Conservation (phyloP, 2,329 filamentous ascomycete genomes). For the Pseudocercospora eumusae region DNA sequence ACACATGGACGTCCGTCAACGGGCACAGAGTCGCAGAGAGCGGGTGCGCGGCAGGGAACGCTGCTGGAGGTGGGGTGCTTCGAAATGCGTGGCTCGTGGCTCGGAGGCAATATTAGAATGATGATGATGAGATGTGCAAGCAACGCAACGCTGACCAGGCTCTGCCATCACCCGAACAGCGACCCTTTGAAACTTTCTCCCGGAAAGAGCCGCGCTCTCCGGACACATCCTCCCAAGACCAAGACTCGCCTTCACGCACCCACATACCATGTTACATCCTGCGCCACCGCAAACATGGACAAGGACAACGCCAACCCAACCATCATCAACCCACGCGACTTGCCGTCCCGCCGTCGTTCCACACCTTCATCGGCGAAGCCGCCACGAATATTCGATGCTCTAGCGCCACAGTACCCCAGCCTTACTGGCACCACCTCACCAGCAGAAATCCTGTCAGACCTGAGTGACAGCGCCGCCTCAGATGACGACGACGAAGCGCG, state of each 20-base stretch:
- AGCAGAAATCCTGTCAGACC: slow-evolving; percentile 37
- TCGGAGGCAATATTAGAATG: too few relatives aligned
- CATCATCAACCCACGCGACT: slow-evolving; percentile 82
- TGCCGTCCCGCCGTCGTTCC: slow-evolving; percentile 71
- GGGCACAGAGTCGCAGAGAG: too few relatives aligned
- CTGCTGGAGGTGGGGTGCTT: neutral
- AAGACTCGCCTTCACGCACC: neutral
- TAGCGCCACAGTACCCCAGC: slow-evolving; percentile 55
- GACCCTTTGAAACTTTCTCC: neutral
- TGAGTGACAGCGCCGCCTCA: slow-evolving; percentile 54
- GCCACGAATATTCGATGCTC: slow-evolving; percentile 56
- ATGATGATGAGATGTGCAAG: neutral
- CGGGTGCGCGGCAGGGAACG: neutral
- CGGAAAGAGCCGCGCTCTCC: neutral
- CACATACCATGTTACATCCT: slow-evolving; percentile 7
- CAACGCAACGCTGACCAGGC: neutral
- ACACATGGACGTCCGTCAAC: neutral
- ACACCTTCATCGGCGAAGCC: slow-evolving; percentile 47
- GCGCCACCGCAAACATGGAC: slow-evolving; percentile 37
- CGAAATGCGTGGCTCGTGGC: neutral
- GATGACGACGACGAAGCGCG: slow-evolving; percentile 55
- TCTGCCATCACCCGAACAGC: too few relatives aligned
- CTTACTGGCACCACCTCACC: slow-evolving; percentile 36
- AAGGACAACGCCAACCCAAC: slow-evolving; percentile 85
- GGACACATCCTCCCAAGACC: too few relatives aligned